These are phyloP conservation scores for Edaphochlamys debaryana DNA, from an alignment of 139 green algal genomes.

Conservation along the genomic window DNA sequence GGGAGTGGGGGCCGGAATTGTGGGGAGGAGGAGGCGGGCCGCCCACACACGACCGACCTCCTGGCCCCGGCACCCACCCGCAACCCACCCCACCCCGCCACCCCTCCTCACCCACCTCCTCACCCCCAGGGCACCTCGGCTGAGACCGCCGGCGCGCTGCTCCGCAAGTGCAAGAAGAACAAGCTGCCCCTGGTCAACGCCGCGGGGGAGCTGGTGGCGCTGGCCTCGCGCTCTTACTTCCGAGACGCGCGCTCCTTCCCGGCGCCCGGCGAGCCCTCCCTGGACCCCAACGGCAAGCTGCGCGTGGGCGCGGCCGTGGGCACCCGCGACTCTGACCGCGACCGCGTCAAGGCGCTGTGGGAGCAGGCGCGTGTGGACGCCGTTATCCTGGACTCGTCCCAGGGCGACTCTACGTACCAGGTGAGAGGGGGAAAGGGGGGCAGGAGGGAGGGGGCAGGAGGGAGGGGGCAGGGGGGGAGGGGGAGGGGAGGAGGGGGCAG, in stretches of 20 bases:
- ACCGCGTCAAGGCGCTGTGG: conserved; percentile 61
- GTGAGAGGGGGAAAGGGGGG: conserved; percentile 2
- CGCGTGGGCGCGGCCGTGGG: conserved; percentile 91
- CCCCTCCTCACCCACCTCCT: too few species aligned
- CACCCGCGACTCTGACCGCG: conserved; percentile 85
- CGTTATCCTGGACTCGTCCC: conserved; percentile 91
- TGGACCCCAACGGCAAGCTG: conserved; percentile 78
- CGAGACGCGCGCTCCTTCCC: conserved; percentile 61
- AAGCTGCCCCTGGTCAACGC: conserved; percentile 81
- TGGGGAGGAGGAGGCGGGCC: too few species aligned
- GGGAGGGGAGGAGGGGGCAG: background rate
- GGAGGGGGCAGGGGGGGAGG: background rate
- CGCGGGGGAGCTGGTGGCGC: conserved; percentile 73
- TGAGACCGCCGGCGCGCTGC: conserved; percentile 65
- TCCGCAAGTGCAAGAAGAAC: conserved; percentile 70
- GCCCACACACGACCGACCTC: too few species aligned
- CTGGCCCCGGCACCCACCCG: too few species aligned
- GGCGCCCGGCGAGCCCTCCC: conserved; percentile 63
- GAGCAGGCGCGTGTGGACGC: conserved; percentile 75
- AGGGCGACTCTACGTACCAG: conserved; percentile 93
- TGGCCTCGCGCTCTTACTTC: conserved; percentile 75
- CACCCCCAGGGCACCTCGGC: conserved; percentile 40
- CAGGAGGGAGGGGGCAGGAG: background rate
- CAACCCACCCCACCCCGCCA: too few species aligned
- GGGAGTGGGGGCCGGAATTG: too few species aligned